phyloP scores from a whole-genome alignment of 495 filamentous ascomycete species.

The Geopyxis carbonaria region DNA sequence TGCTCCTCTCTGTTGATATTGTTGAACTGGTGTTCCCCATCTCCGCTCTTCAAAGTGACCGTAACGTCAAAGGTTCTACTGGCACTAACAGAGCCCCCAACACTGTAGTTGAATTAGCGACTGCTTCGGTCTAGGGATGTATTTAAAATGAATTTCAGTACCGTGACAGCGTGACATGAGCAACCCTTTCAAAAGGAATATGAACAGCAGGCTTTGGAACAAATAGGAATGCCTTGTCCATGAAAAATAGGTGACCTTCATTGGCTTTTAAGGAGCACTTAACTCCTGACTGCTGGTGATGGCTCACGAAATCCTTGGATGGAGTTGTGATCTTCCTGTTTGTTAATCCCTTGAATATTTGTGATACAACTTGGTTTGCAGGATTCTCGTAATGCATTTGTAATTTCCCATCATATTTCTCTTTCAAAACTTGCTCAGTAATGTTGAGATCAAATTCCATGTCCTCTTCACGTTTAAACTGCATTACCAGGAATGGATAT shows the following conservation, averaged over 20 bases:
- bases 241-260: slow-evolving; percentile 88
- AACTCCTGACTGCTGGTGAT: slow-evolving; percentile 84
- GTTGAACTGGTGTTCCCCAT: slow-evolving; percentile 79
- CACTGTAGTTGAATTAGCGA: slow-evolving; percentile 30
- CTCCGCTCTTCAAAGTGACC: slow-evolving; percentile 57
- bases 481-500: slow-evolving; percentile 98
- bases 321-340: slow-evolving; percentile 88
- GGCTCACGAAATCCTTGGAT: slow-evolving; percentile 81
- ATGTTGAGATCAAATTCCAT: slow-evolving; percentile 93
- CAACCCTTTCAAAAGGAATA: slow-evolving; percentile 79
- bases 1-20: slow-evolving; percentile 98
- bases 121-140: background rate
- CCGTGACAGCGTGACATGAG: slow-evolving; percentile 76
- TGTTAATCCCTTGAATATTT: slow-evolving; percentile 83
- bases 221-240: slow-evolving; percentile 98
- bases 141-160: slow-evolving; percentile 4
- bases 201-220: slow-evolving; percentile 96
- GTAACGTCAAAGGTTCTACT: slow-evolving; percentile 95
- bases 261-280: slow-evolving; percentile 99
- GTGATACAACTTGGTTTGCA: slow-evolving; percentile 74
- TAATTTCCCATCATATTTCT: slow-evolving; percentile 80
- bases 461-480: slow-evolving; percentile 95
- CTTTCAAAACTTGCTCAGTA: slow-evolving; percentile 66
- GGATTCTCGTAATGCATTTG: slow-evolving; percentile 77
- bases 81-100: slow-evolving; percentile 82